A percentile compares a stretch with the other conserved stretches of the same genome.
Conservation (phyloP, 2,329 filamentous ascomycete species). For the Trichoderma arundinaceum region DNA sequence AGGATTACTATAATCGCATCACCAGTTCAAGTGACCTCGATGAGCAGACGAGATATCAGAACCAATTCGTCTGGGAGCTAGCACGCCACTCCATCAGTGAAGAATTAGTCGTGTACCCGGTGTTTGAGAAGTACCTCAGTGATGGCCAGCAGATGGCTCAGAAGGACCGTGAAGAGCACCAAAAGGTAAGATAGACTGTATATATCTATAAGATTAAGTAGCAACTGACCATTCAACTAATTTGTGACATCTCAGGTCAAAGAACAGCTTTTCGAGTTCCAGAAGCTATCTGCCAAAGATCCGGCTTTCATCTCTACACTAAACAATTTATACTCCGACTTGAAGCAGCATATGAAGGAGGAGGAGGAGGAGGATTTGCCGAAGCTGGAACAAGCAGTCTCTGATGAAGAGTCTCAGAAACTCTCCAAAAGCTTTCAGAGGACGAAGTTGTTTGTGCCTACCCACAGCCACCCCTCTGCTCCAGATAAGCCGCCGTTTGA, state of each 20-base stretch:
- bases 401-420: constrained; percentile 38
- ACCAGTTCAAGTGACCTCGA: constrained; percentile 44
- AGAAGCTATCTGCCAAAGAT: constrained; percentile 10
- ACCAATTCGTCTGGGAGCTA: constrained; percentile 55
- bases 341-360: constrained; percentile 18
- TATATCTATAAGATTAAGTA: too few species aligned
- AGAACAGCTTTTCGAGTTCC: constrained; percentile 14
- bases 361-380: constrained; percentile 20
- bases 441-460: constrained; percentile 57
- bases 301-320: constrained; percentile 13
- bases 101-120: constrained; percentile 59
- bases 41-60: constrained; percentile 49
- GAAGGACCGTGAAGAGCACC: constrained; percentile 55
- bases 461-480: constrained; percentile 51
- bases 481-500: constrained; percentile 58
- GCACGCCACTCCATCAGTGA: constrained; percentile 55
- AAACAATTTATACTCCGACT: background rate
- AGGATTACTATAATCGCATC: constrained; percentile 50
- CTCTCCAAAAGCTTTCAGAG: constrained; percentile 52
- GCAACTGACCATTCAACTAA: background rate
- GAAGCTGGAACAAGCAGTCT: constrained; percentile 45
- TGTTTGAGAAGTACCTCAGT: constrained; percentile 54
- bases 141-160: constrained; percentile 52
- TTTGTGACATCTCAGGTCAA: background rate
- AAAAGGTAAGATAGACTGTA: constrained; percentile 42